These are phyloP conservation scores for Crithidia expoeki DNA, from an alignment of 208 protist species.

Conservation along the genomic window DNA sequence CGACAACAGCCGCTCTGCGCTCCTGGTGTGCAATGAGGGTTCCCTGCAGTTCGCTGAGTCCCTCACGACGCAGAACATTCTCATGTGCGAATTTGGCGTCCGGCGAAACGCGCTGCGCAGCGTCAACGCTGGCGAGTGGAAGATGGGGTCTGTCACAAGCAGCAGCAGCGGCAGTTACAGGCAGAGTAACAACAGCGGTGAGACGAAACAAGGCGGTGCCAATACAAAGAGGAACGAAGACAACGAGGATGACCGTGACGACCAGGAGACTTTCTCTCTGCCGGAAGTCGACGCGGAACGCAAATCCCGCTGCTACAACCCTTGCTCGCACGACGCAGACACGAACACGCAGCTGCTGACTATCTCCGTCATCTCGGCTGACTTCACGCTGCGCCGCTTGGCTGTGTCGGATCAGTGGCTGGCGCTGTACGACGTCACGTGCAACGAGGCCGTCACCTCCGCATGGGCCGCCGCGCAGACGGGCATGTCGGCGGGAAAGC, in stretches of 20 bases:
- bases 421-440: constrained; percentile 74
- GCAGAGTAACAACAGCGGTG: background rate
- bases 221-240: background rate
- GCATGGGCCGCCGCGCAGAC: constrained; percentile 44
- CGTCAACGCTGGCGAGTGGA: constrained; percentile 23
- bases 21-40: constrained; percentile 68
- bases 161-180: constrained; percentile 10
- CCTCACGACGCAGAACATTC: constrained; percentile 51
- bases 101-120: constrained; percentile 31
- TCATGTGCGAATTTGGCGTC: constrained; percentile 60
- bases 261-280: background rate
- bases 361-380: constrained; percentile 59
- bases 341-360: constrained; percentile 29
- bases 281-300: background rate
- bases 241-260: background rate
- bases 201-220: constrained; percentile 1
- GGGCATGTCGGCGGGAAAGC: background rate
- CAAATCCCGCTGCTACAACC: background rate
- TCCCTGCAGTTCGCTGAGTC: constrained; percentile 53
- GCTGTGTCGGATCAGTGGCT: constrained; percentile 89
- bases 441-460: constrained; percentile 65
- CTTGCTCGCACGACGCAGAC: background rate
- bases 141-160: constrained; percentile 5
- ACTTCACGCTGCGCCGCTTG: constrained; percentile 85
- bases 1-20: constrained; percentile 42